Conservation (phyloP, 1,284 basidiomycete species). For the Athelia sp. region DNA sequence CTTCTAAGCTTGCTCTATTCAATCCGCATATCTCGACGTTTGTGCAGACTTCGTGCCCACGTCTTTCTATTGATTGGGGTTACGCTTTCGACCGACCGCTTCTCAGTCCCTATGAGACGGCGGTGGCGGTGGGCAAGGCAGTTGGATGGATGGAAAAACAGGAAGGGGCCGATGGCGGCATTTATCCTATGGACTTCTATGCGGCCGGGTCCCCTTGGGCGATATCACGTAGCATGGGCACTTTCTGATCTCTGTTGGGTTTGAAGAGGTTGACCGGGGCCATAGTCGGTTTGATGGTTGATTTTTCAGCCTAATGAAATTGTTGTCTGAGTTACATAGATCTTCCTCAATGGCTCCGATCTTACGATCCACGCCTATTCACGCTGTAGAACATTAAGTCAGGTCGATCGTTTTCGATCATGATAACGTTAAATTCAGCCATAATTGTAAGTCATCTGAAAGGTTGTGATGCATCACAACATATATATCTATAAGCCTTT, state of each 20-base stretch:
- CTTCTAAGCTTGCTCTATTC: slow-evolving; percentile 88
- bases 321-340: too few species aligned
- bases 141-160: slow-evolving; percentile 54
- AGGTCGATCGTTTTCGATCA: too few species aligned
- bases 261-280: too few species aligned
- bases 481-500: too few species aligned
- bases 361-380: too few species aligned
- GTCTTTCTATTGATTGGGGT: slow-evolving; percentile 97
- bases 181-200: slow-evolving; percentile 98
- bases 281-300: too few species aligned
- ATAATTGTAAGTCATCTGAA: too few species aligned
- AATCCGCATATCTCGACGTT: slow-evolving; percentile 79
- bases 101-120: slow-evolving; percentile 92
- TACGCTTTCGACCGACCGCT: slow-evolving; percentile 91
- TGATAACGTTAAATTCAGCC: too few species aligned
- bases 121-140: slow-evolving; percentile 77
- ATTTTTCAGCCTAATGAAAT: too few species aligned
- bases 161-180: slow-evolving; percentile 30
- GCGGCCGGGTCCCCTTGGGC: slow-evolving; percentile 75
- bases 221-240: slow-evolving; percentile 40
- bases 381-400: too few species aligned
- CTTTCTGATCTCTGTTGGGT: slow-evolving; percentile 27
- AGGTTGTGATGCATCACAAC: too few species aligned
- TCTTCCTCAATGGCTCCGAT: too few species aligned
- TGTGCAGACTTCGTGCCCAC: slow-evolving; percentile 94